phyloP scores from a whole-genome alignment of 305 asterid genomes.

The Fraxinus floribunda region DNA sequence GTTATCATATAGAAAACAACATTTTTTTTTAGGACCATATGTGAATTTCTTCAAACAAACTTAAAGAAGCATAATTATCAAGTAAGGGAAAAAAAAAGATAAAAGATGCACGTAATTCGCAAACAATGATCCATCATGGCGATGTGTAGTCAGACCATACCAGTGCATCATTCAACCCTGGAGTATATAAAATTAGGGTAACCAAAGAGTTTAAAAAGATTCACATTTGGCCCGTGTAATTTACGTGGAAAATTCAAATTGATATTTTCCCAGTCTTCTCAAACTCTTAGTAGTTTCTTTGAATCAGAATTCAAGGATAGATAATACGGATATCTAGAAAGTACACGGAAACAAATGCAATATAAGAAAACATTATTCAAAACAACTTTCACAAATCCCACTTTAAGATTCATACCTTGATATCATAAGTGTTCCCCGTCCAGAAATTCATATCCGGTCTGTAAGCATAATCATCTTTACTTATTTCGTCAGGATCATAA shows the following conservation, averaged over 20 bases:
- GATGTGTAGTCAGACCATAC: not conserved
- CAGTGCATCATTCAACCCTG: not conserved
- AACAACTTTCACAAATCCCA: not conserved
- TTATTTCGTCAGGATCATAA: constrained; percentile 54
- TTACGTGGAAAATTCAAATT: not conserved
- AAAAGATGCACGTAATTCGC: not conserved
- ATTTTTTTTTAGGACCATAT: not conserved
- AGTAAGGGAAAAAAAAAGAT: not conserved
- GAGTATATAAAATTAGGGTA: not conserved
- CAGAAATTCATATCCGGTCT: constrained; percentile 65
- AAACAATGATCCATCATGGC: not conserved
- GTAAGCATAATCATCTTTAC: constrained; percentile 53
- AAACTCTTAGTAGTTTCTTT: not conserved
- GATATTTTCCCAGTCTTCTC: not conserved
- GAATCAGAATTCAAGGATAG: not conserved
- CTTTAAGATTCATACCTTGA: constrained; percentile 47
- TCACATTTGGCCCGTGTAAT: not conserved
- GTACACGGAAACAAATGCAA: not conserved
- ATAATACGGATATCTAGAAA: not conserved
- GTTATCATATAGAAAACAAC: not conserved
- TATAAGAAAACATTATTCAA: too few species aligned
- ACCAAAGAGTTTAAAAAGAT: not conserved
- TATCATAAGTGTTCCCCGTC: constrained; percentile 51
- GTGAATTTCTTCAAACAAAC: not conserved
- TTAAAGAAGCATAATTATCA: not conserved